Conservation (phyloP, 768 basidiomycete species). For the Russula brevipes region DNA sequence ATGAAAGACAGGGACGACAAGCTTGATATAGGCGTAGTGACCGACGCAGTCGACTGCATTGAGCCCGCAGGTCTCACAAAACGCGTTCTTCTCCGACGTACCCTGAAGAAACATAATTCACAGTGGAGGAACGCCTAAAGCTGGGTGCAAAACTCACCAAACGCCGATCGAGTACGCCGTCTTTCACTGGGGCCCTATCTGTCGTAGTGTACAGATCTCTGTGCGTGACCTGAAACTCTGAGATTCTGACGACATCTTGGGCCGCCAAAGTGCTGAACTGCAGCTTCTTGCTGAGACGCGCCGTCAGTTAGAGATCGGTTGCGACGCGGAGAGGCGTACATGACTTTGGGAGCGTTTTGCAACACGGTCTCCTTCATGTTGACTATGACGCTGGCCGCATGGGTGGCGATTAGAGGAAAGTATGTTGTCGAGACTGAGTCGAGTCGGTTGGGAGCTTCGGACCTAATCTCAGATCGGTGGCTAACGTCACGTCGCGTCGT, state of each 20-base stretch:
- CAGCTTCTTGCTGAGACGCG: conserved; percentile 72
- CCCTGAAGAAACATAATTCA: conserved; percentile 49
- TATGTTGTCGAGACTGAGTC: background rate
- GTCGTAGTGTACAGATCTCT: conserved; percentile 84
- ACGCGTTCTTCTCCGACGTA: conserved; percentile 86
- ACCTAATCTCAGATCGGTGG: conserved; percentile 11
- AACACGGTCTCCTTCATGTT: conserved; percentile 22
- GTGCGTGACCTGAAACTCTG: conserved; percentile 94
- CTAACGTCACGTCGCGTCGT: background rate
- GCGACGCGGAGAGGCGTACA: conserved; percentile 2
- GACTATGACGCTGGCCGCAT: conserved; percentile 6
- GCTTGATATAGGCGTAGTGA: conserved; percentile 98
- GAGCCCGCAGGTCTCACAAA: conserved; percentile 93
- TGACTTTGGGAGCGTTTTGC: conserved; percentile 23
- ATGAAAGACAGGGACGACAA: conserved; percentile 95
- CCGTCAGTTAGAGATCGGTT: background rate
- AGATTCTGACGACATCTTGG: conserved; percentile 91
- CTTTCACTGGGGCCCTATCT: conserved; percentile 78
- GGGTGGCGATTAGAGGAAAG: background rate
- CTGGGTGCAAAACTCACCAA: conserved; percentile 49
- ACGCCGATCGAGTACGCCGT: conserved; percentile 90
- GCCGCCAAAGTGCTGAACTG: conserved; percentile 93
- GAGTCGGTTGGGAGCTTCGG: background rate
- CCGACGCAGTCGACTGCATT: conserved; percentile 93
- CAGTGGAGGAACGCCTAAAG: background rate